A percentile compares a stretch with the other conserved stretches of the same genome.
Conservation (phyloP, 148 eudicot species). For the Chenopodium berlandieri region DNA sequence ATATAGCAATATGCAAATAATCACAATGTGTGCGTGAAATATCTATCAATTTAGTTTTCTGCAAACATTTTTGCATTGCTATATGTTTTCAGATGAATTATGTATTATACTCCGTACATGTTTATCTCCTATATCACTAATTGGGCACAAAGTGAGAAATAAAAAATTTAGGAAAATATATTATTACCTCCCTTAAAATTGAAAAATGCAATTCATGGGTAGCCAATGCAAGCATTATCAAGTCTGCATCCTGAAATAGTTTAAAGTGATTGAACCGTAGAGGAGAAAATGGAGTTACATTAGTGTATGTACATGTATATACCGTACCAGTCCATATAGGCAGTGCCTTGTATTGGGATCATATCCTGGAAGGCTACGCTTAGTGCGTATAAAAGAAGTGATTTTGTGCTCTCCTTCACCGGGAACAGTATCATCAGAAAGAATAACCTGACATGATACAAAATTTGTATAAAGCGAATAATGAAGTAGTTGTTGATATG, state of each 20-base stretch:
- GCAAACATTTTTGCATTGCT: no score
- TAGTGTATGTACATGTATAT: neutral
- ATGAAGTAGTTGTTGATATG: no score
- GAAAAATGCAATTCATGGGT: conserved; percentile 96
- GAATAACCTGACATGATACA: conserved; percentile 55
- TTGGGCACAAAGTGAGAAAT: neutral
- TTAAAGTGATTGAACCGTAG: no score
- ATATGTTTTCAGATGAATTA: no score
- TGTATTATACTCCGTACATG: no score
- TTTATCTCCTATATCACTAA: no score
- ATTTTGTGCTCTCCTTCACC: conserved; percentile 99
- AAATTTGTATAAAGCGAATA: no score
- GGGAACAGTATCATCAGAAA: conserved; percentile 94
- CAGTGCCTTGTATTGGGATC: conserved; percentile 95
- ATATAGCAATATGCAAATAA: no score
- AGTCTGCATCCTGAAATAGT: conserved; percentile 69
- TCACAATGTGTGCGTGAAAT: no score
- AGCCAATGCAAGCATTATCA: conserved; percentile 89
- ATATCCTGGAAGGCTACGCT: conserved; percentile 78
- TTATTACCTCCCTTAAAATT: conserved; percentile 78
- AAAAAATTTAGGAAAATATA: neutral
- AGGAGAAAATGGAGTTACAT: neutral
- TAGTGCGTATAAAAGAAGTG: conserved; percentile 82
- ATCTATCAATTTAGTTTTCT: no score
- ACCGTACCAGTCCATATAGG: conserved; percentile 78